These are phyloP conservation scores for Perilla frutescens DNA, from an alignment of 257 asterid genomes.

Conservation along the genomic window DNA sequence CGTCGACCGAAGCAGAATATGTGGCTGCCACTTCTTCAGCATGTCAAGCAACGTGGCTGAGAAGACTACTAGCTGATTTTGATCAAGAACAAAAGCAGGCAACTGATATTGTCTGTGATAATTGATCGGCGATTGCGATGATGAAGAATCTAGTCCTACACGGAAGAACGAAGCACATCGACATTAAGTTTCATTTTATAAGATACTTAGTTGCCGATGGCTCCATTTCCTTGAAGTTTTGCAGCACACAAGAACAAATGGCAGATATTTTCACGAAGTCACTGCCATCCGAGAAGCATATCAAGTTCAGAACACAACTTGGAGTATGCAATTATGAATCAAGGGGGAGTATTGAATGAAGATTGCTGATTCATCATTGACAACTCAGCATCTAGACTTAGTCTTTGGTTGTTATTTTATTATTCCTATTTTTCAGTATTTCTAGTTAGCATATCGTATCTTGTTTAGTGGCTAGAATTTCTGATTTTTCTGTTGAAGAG, in stretches of 20 bases:
- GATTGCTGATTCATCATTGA: no score
- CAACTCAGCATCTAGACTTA: no score
- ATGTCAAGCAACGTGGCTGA: neutral
- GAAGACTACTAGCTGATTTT: neutral
- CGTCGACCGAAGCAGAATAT: no score
- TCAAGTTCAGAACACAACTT: neutral
- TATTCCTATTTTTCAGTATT: no score
- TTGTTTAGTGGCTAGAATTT: no score
- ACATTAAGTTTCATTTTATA: neutral
- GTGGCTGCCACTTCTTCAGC: neutral
- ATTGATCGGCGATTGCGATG: neutral
- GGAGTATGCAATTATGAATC: neutral
- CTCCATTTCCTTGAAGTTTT: neutral
- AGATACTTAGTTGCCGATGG: neutral
- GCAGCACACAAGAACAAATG: neutral
- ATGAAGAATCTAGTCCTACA: no score
- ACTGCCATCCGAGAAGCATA: neutral
- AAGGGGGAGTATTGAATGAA: no score
- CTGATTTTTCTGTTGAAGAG: no score
- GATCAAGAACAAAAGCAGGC: neutral
- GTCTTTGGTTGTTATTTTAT: no score
- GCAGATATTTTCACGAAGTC: constrained; percentile 2
- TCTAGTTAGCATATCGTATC: no score
- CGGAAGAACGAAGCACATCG: no score
- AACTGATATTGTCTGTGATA: neutral